These are phyloP conservation scores for Actinomucor elegans DNA, from an alignment of 371 early-diverging fungal species.

Conservation along the genomic window DNA sequence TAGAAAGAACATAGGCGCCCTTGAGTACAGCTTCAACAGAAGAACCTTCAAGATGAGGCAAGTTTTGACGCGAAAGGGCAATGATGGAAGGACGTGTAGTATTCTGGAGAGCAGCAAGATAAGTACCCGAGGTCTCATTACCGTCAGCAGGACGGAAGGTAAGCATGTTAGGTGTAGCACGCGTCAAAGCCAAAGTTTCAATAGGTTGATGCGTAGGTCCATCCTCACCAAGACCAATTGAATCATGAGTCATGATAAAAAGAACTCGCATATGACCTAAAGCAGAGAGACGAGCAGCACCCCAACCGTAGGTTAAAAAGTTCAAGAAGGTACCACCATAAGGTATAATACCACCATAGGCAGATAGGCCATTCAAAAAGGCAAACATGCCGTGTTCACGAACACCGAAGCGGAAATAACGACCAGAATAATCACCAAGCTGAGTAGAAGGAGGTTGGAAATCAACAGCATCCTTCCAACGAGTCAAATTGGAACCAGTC, in stretches of 20 bases:
- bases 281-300: slow-evolving; percentile 93
- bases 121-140: slow-evolving; percentile 93
- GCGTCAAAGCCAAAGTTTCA: slow-evolving; percentile 90
- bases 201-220: slow-evolving; percentile 99
- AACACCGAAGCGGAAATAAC: slow-evolving; percentile 96
- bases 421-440: slow-evolving; percentile 82
- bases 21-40: slow-evolving; percentile 72
- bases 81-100: slow-evolving; percentile 81
- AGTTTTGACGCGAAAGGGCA: slow-evolving; percentile 92
- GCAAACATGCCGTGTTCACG: slow-evolving; percentile 99
- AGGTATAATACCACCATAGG: slow-evolving; percentile 87
- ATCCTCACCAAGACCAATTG: slow-evolving; percentile 99
- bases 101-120: slow-evolving; percentile 76
- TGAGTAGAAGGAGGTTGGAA: slow-evolving; percentile 77
- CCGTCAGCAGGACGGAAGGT: slow-evolving; percentile 97
- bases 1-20: slow-evolving; percentile 80
- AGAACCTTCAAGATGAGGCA: slow-evolving; percentile 89
- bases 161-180: slow-evolving; percentile 95
- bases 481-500: slow-evolving; percentile 94
- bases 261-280: slow-evolving; percentile 86
- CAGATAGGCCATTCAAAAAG: slow-evolving; percentile 92
- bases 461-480: slow-evolving; percentile 89
- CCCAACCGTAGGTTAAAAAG: slow-evolving; percentile 89
- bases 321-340: slow-evolving; percentile 97
- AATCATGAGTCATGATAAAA: slow-evolving; percentile 99